Evolutionary conservation across 148 eudicot genomes (phyloP).

Genomic region (Heliosperma pusillum): DNA sequence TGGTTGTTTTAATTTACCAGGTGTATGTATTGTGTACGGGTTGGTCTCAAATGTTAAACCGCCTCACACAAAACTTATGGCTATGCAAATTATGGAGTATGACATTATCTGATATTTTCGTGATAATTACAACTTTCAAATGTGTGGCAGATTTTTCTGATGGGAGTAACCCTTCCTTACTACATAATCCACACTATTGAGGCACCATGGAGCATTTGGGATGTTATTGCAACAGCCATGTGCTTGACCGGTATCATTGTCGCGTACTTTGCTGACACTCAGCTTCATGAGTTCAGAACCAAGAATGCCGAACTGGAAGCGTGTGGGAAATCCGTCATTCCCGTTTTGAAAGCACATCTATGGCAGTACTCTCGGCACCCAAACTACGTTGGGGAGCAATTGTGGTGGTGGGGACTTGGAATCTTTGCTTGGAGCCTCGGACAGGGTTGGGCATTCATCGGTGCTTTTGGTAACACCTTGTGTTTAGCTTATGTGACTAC

Average conservation of each 20-base stretch:
- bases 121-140: neutral
- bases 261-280: slow-evolving; percentile 77
- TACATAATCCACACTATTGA: slow-evolving; percentile 59
- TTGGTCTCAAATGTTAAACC: too few species aligned
- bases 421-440: slow-evolving; percentile 70
- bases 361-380: slow-evolving; percentile 91
- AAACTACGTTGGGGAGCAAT: slow-evolving; percentile 89
- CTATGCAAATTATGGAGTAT: neutral
- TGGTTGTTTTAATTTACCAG: neutral
- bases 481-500: slow-evolving; percentile 79
- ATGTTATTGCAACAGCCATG: slow-evolving; percentile 38
- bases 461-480: slow-evolving; percentile 61
- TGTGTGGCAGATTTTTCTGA: slow-evolving; percentile 58
- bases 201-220: slow-evolving; percentile 59
- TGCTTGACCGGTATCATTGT: slow-evolving; percentile 55
- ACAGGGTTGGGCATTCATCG: slow-evolving; percentile 48
- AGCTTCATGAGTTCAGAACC: slow-evolving; percentile 52
- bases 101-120: too few species aligned
- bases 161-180: slow-evolving; percentile 67
- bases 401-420: slow-evolving; percentile 97
- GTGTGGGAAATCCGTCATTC: slow-evolving; percentile 41
- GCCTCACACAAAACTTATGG: neutral
- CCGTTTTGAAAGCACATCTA: slow-evolving; percentile 62
- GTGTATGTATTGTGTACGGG: neutral
- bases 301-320: slow-evolving; percentile 49